Conservation (phyloP, 2,329 filamentous ascomycete genomes). For the Hypoxylon sp. region DNA sequence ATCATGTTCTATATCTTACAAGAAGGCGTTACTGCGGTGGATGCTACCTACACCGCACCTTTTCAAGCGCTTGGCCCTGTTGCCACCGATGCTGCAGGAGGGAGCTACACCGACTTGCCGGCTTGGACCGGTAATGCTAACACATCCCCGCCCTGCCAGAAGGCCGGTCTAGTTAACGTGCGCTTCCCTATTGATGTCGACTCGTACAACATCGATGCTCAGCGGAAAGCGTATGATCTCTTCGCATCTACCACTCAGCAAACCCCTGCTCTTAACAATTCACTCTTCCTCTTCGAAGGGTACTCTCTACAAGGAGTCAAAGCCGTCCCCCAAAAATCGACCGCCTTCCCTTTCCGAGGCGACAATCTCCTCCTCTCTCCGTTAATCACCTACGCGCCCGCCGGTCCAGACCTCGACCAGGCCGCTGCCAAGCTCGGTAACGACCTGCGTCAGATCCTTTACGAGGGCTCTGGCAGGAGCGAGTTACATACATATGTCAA, state of each 20-base stretch:
- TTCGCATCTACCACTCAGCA: slow-evolving; percentile 52
- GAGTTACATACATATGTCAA: slow-evolving; percentile 52
- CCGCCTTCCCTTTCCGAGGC: slow-evolving; percentile 40
- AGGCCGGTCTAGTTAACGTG: slow-evolving; percentile 35
- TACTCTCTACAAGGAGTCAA: slow-evolving; percentile 41
- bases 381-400: slow-evolving; percentile 51
- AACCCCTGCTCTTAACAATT: slow-evolving; percentile 50
- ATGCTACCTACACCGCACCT: slow-evolving; percentile 28
- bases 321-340: slow-evolving; percentile 29
- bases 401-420: slow-evolving; percentile 42
- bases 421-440: slow-evolving; percentile 49
- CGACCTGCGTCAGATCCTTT: slow-evolving; percentile 45
- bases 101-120: slow-evolving; percentile 35
- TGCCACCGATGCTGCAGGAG: slow-evolving; percentile 4
- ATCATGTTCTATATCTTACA: slow-evolving; percentile 42
- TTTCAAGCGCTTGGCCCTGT: slow-evolving; percentile 37
- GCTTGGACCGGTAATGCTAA: slow-evolving; percentile 30
- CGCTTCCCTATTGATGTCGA: slow-evolving; percentile 45
- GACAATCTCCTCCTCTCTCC: slow-evolving; percentile 40
- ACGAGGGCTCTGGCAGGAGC: slow-evolving; percentile 39
- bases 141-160: slow-evolving; percentile 29
- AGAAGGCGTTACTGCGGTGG: slow-evolving; percentile 37
- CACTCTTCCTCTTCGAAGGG: slow-evolving; percentile 44
- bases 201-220: slow-evolving; percentile 53
- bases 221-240: slow-evolving; percentile 54